phyloP scores from a whole-genome alignment of 208 protist species.

The Entamoeba moshkovskii region DNA sequence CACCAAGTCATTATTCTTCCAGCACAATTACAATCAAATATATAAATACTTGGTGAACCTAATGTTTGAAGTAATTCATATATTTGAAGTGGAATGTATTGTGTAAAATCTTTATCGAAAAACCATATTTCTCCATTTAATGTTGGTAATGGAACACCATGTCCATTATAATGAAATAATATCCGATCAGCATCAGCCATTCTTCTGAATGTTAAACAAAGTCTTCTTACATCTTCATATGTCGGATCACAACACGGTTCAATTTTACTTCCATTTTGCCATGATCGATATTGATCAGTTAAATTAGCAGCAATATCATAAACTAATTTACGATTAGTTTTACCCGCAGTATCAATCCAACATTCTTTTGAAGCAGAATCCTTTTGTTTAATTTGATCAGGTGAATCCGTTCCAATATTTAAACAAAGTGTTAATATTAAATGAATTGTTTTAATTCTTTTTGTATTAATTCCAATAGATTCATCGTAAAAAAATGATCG shows the following conservation, averaged over 20 bases:
- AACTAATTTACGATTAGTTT: not conserved
- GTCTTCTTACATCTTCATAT: not conserved
- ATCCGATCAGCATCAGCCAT: conserved; percentile 43
- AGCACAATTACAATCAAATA: conserved; percentile 85
- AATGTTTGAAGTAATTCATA: conserved; percentile 73
- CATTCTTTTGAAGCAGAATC: not conserved
- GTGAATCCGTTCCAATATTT: not conserved
- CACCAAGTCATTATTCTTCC: conserved; percentile 47
- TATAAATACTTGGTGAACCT: conserved; percentile 74
- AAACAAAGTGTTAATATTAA: not conserved
- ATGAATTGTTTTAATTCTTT: not conserved
- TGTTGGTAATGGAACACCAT: conserved; percentile 88
- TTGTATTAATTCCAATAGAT: not conserved
- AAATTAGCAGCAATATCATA: not conserved
- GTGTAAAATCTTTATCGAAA: conserved; percentile 79
- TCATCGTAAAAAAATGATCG: not conserved
- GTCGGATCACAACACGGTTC: not conserved
- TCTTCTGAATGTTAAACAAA: not conserved
- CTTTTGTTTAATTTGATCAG: not conserved
- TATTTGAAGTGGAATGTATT: conserved; percentile 91
- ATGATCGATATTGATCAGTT: not conserved
- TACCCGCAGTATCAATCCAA: not conserved
- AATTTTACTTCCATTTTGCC: not conserved
- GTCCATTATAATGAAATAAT: conserved; percentile 95
- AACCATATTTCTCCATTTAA: conserved; percentile 89